Evolutionary conservation across 345 rosid genomes (phyloP).

Genomic region (Euphorbia tirucalli): DNA sequence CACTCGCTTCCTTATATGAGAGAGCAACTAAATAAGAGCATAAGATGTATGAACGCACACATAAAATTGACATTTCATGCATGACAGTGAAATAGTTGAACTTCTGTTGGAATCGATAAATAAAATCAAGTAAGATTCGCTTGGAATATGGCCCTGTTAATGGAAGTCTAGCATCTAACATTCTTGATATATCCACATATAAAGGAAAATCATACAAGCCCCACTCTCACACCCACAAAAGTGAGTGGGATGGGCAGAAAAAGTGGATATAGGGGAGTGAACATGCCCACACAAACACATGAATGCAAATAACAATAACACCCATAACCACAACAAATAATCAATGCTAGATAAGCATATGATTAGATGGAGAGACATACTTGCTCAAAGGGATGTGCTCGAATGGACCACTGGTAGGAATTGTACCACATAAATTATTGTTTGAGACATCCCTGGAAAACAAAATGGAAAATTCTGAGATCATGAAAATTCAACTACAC

Average conservation of each 20-base stretch:
- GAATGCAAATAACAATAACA: background rate
- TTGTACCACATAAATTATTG: conserved; percentile 93
- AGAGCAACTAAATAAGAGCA: background rate
- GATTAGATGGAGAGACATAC: conserved; percentile 37
- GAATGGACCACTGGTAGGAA: conserved; percentile 89
- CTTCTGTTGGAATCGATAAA: background rate
- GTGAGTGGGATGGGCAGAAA: background rate
- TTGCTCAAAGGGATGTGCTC: conserved; percentile 78
- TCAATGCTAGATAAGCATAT: background rate
- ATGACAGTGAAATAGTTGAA: background rate
- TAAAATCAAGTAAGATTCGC: background rate
- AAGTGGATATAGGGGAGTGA: background rate
- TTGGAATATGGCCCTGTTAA: background rate
- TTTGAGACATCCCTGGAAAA: conserved; percentile 72
- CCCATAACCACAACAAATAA: background rate
- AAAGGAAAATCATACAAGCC: background rate
- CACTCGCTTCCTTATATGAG: background rate
- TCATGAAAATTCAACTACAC: background rate
- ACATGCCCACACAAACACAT: background rate
- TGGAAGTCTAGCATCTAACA: background rate
- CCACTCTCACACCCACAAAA: background rate
- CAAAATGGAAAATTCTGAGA: conserved; percentile 14
- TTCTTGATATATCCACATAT: background rate
- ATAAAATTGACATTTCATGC: background rate
- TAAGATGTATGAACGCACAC: background rate